phyloP scores from a whole-genome alignment of 2,329 filamentous ascomycete genomes.

The Sphaerulina populicola region DNA sequence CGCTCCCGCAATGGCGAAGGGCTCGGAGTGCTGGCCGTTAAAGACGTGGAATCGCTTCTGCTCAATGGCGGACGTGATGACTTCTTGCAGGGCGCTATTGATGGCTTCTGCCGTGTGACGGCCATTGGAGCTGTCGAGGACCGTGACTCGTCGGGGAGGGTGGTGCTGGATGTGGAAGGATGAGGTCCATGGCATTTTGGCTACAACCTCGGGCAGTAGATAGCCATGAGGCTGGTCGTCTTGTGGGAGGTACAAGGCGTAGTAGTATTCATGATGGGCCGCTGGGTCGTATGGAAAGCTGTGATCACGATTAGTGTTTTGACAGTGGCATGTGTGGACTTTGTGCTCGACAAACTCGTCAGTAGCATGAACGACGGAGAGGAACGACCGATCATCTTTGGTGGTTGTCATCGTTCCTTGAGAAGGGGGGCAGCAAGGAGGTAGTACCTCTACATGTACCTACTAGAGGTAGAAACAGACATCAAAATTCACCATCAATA shows the following conservation, averaged over 20 bases:
- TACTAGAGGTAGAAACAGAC: neutral
- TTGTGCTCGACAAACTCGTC: conserved; percentile 7
- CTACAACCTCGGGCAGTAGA: conserved; percentile 53
- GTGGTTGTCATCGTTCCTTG: neutral
- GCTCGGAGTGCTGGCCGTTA: conserved; percentile 66
- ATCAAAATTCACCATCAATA: no score
- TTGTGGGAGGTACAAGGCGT: conserved; percentile 58
- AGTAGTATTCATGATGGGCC: conserved; percentile 43
- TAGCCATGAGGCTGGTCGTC: conserved; percentile 55
- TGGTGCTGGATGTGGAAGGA: conserved; percentile 47
- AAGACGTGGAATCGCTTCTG: conserved; percentile 62
- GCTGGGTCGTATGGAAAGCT: conserved; percentile 42
- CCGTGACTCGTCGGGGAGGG: conserved; percentile 16
- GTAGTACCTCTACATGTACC: no score
- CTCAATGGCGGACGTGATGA: conserved; percentile 47
- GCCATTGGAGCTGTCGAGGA: conserved; percentile 46
- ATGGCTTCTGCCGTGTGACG: conserved; percentile 52
- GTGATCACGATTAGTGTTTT: neutral
- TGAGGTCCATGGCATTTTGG: conserved; percentile 45
- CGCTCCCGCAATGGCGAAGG: conserved; percentile 64
- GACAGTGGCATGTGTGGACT: neutral
- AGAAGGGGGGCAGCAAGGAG: no score
- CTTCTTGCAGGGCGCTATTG: conserved; percentile 52
- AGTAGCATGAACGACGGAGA: conserved; percentile 10
- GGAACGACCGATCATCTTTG: neutral